Conservation (phyloP, 2,329 filamentous ascomycete genomes). For the Taxawa tesnikishii region DNA sequence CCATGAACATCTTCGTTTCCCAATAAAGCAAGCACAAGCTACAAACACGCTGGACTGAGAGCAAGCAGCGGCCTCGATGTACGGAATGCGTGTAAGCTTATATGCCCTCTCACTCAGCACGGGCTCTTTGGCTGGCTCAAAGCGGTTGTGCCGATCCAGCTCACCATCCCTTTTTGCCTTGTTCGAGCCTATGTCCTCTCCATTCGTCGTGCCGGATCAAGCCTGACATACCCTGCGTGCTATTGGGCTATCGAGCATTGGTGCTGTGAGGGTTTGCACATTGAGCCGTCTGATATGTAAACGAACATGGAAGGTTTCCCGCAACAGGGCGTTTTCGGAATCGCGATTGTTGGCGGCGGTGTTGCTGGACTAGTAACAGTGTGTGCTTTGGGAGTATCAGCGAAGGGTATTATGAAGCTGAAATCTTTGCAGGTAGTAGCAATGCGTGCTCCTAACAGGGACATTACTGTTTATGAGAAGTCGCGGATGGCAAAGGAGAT, state of each 20-base stretch:
- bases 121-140: slow-evolving; percentile 27
- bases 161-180: slow-evolving; percentile 19
- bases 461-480: slow-evolving; percentile 19
- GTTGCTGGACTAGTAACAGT: slow-evolving; percentile 18
- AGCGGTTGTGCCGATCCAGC: slow-evolving; percentile 22
- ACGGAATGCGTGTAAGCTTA: slow-evolving; percentile 37
- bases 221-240: no score
- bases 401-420: no score
- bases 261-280: no score
- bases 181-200: slow-evolving; percentile 19
- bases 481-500: slow-evolving; percentile 21
- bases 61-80: no score
- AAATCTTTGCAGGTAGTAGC: slow-evolving; percentile 20
- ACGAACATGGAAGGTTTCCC: no score
- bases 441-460: slow-evolving; percentile 16
- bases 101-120: slow-evolving; percentile 28
- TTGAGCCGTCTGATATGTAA: no score
- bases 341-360: slow-evolving; percentile 21
- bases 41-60: no score
- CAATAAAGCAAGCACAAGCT: no score
- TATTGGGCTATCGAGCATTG: no score
- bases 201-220: no score
- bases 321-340: slow-evolving; percentile 14
- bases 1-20: no score
- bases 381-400: slow-evolving; percentile 20